Evolutionary conservation across 768 basidiomycete species (phyloP).

Genomic region (Mycena haematopus): DNA sequence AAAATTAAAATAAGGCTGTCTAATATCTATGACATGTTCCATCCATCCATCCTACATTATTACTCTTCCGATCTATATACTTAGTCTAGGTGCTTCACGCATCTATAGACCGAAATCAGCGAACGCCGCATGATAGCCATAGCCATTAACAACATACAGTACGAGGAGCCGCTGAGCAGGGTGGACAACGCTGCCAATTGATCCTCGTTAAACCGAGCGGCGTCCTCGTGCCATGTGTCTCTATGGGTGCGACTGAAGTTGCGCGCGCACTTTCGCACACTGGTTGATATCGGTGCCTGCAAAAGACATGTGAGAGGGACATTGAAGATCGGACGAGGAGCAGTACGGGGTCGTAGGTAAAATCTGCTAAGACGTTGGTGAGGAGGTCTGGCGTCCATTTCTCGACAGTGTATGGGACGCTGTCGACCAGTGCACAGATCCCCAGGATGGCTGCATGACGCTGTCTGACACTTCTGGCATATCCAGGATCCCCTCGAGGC

Average conservation of each 20-base stretch:
- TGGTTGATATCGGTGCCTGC: slow-evolving; percentile 83
- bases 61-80: not conserved
- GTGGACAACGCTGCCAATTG: slow-evolving; percentile 83
- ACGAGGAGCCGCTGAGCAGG: slow-evolving; percentile 85
- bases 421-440: slow-evolving; percentile 91
- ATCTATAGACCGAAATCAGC: slow-evolving; percentile 8
- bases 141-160: slow-evolving; percentile 61
- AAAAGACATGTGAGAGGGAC: not conserved
- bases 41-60: slow-evolving; percentile 9
- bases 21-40: slow-evolving; percentile 1
- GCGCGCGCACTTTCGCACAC: slow-evolving; percentile 80
- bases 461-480: slow-evolving; percentile 74
- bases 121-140: too few species aligned
- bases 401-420: slow-evolving; percentile 95
- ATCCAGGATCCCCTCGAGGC: slow-evolving; percentile 63
- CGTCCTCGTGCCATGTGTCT: slow-evolving; percentile 92
- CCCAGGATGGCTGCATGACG: slow-evolving; percentile 93
- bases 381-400: slow-evolving; percentile 91
- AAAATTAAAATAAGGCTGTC: not conserved
- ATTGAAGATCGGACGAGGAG: not conserved
- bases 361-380: slow-evolving; percentile 78
- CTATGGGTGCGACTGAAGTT: slow-evolving; percentile 85
- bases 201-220: slow-evolving; percentile 84
- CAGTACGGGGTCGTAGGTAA: slow-evolving; percentile 83
- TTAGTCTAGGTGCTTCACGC: slow-evolving; percentile 21